phyloP scores from a whole-genome alignment of 805 yeast species.

The Blastobotrys attinorum region DNA sequence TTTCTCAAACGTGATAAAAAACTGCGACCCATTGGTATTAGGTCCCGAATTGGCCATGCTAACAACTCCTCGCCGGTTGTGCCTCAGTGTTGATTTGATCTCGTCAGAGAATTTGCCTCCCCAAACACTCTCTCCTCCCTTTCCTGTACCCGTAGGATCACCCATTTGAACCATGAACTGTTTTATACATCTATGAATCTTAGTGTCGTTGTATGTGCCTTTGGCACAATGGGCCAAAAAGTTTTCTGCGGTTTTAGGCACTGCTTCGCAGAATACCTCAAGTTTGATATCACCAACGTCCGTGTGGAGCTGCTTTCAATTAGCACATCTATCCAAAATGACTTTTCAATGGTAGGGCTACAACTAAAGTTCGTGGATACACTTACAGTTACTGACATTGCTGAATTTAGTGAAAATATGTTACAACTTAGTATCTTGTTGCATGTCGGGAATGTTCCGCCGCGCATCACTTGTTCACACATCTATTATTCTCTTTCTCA shows the following conservation, averaged over 20 bases:
- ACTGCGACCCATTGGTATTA: slow-evolving; percentile 86
- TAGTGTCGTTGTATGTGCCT: slow-evolving; percentile 32
- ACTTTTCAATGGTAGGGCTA: too few relatives aligned
- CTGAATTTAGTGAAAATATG: neutral
- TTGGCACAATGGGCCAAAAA: slow-evolving; percentile 40
- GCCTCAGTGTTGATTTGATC: slow-evolving; percentile 40
- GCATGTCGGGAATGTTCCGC: too few relatives aligned
- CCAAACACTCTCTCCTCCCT: slow-evolving; percentile 41
- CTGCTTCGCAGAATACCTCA: slow-evolving; percentile 33
- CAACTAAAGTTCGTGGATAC: too few relatives aligned
- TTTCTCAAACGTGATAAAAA: slow-evolving; percentile 72
- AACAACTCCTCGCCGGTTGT: slow-evolving; percentile 70
- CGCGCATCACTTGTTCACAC: too few relatives aligned
- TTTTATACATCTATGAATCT: slow-evolving; percentile 33
- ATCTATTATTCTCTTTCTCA: too few relatives aligned
- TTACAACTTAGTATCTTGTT: too few relatives aligned
- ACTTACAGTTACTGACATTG: slow-evolving; percentile 6
- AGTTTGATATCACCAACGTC: slow-evolving; percentile 34
- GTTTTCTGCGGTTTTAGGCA: slow-evolving; percentile 36
- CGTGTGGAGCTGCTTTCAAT: slow-evolving; percentile 35
- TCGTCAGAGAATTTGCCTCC: slow-evolving; percentile 28
- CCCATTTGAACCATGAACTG: slow-evolving; percentile 32
- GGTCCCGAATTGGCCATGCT: slow-evolving; percentile 94
- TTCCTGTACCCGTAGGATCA: slow-evolving; percentile 31
- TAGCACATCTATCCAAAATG: too few relatives aligned